Base-by-base conservation (phyloP, 176 grass and related monocot genomes). In the Neostapfia colusana region DNA sequence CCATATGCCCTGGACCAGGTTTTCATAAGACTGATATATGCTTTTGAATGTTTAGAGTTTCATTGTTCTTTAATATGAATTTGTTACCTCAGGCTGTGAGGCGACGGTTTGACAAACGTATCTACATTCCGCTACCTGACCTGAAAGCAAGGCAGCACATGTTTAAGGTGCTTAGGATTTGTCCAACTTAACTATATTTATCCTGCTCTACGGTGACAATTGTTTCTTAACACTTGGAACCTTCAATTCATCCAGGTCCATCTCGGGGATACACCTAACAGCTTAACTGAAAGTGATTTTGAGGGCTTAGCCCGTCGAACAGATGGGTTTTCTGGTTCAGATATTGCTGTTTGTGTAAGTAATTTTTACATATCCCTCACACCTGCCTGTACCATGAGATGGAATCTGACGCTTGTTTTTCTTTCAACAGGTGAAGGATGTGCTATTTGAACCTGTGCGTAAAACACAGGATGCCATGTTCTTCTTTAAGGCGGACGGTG, bases 401-500 rank as follows among this genome's bases (percentile, higher is more conserved):
- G 25, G 45, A 14, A 42, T 78, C 61, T 81, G 50, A 73, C 44
- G 38, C 2, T 40, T 74, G 18, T 8, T 67, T 71, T 51, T 21
- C 6, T 23, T n/a, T 35, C 11, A 63, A 90, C 85, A 98, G 95
- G 95, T 94, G 23, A 98, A 98, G 69, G 95, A 94, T 10, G 95
- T 98, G 68, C 67, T 98, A 49, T 98, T 98, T 81, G 91, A 98
- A 81, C 91, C 95, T 35, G 95, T 98, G 65, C 89, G 91, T 40
- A 98, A 98, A 79, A 70, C 95, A 41, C 95, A 98, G 85, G 95
- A 94, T 73, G 95, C 95, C n/a, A 94, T 98, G 95, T 91, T 73
- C 84, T 97, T 97, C 82, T 82, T 81, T 21, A 90, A 90, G 85
- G 63, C 71, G 0, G 67, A 71, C 0, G 86, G 84, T 73, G 95